phyloP scores from a whole-genome alignment of 352 stramenopile genomes.

The Globisporangium apiculatum region DNA sequence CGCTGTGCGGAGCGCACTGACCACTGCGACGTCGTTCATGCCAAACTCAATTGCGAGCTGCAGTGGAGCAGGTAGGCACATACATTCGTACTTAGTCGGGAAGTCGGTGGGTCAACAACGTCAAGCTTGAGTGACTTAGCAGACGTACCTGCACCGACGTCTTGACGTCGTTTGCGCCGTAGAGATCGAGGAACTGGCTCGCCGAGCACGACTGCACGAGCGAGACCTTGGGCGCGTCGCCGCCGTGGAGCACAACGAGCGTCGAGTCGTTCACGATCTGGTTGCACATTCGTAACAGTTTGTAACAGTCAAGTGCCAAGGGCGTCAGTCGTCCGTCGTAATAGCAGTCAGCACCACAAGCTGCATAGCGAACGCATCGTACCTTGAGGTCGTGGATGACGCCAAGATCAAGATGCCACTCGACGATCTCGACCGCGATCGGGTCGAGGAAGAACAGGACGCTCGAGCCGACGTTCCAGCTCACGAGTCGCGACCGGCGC shows the following conservation, averaged over 20 bases:
- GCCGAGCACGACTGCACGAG: conserved; percentile 65
- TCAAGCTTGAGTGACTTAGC: too few species aligned
- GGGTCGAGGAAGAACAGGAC: conserved; percentile 82
- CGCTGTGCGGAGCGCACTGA: conserved; percentile 45
- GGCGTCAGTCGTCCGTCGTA: too few species aligned
- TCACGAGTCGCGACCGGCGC: conserved; percentile 55
- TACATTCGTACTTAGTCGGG: too few species aligned
- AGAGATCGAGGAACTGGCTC: conserved; percentile 68
- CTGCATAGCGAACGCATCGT: conserved; percentile 17
- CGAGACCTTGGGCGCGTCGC: conserved; percentile 63
- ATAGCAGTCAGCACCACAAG: too few species aligned
- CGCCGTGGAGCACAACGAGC: conserved; percentile 58
- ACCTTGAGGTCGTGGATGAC: conserved; percentile 84
- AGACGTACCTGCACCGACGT: conserved; percentile 56
- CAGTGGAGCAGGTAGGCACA: not conserved
- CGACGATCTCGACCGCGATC: conserved; percentile 75
- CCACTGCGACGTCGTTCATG: conserved; percentile 50
- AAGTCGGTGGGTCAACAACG: too few species aligned
- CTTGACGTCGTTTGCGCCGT: conserved; percentile 45
- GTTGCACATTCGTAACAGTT: not conserved
- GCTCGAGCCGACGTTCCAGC: conserved; percentile 75
- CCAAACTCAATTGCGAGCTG: conserved; percentile 72
- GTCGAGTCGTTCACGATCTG: conserved; percentile 56
- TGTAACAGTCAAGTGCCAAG: not conserved
- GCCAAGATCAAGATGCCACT: conserved; percentile 84